phyloP scores from a whole-genome alignment of 2,329 filamentous ascomycete genomes.

The Microdochium trichocladiopsis region DNA sequence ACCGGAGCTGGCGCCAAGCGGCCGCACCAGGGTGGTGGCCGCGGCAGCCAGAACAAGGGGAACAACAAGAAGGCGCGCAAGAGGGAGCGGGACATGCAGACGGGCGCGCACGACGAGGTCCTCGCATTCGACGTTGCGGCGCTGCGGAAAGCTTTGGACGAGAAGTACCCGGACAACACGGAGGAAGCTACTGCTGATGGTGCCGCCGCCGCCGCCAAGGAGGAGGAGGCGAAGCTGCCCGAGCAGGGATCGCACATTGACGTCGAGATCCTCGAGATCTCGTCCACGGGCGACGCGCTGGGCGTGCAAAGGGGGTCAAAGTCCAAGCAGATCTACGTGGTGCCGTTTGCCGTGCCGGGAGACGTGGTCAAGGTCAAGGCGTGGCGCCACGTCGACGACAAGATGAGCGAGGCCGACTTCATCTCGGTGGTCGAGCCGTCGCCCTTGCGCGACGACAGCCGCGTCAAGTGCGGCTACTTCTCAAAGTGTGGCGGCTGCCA shows the following conservation, averaged over 20 bases:
- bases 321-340: conserved; percentile 67
- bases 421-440: conserved; percentile 69
- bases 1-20: not conserved
- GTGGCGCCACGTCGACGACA: conserved; percentile 58
- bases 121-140: conserved; percentile 55
- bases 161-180: not conserved
- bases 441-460: conserved; percentile 66
- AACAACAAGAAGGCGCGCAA: conserved; percentile 45
- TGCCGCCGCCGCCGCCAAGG: not conserved
- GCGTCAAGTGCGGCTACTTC: conserved; percentile 83
- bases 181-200: no score
- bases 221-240: conserved; percentile 39
- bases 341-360: conserved; percentile 83
- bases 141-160: conserved; percentile 36
- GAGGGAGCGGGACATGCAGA: conserved; percentile 52
- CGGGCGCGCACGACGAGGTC: conserved; percentile 60
- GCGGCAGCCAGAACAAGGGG: conserved; percentile 5
- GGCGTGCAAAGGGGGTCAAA: conserved; percentile 61
- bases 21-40: not conserved
- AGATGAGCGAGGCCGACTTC: conserved; percentile 77
- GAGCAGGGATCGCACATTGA: conserved; percentile 69
- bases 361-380: conserved; percentile 76
- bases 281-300: conserved; percentile 87
- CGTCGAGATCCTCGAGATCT: conserved; percentile 73
- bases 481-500: conserved; percentile 84